phyloP scores from a whole-genome alignment of 441 rosid species.

The Biscutella laevigata region DNA sequence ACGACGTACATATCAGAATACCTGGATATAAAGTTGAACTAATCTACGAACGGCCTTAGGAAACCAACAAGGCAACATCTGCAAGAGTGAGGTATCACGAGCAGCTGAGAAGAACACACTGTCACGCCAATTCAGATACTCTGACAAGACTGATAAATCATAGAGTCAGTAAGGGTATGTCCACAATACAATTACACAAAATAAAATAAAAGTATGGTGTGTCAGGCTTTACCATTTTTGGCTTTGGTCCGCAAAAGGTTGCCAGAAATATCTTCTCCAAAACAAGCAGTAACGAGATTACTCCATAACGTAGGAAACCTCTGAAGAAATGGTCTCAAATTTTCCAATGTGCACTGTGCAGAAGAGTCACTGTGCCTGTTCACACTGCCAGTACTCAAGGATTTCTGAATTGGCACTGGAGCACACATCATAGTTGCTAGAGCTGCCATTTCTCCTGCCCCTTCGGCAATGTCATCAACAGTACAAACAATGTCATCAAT shows the following conservation, averaged over 20 bases:
- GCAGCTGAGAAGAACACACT: constrained; percentile 78
- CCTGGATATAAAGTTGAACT: constrained; percentile 95
- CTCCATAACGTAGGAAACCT: constrained; percentile 86
- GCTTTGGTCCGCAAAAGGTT: constrained; percentile 45
- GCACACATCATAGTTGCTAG: constrained; percentile 93
- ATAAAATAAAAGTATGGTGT: constrained; percentile 11
- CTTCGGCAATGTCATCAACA: constrained; percentile 96
- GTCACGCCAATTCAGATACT: constrained; percentile 91
- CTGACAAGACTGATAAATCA: constrained; percentile 52
- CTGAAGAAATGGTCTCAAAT: constrained; percentile 71
- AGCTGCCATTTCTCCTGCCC: constrained; percentile 97
- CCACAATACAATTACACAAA: constrained; percentile 22
- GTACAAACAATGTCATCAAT: constrained; percentile 64
- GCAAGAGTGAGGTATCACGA: constrained; percentile 89
- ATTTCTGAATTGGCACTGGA: constrained; percentile 61
- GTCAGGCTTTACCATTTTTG: constrained; percentile 53
- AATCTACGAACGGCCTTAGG: constrained; percentile 88
- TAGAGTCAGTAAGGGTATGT: constrained; percentile 26
- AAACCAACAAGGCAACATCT: constrained; percentile 98
- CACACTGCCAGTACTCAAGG: constrained; percentile 69
- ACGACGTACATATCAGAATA: constrained; percentile 19
- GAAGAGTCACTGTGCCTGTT: constrained; percentile 69
- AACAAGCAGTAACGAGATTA: constrained; percentile 64
- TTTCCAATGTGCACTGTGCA: constrained; percentile 92
- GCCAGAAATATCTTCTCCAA: constrained; percentile 56